phyloP scores from a whole-genome alignment of 805 yeast species.

The Candida tammaniensis region DNA sequence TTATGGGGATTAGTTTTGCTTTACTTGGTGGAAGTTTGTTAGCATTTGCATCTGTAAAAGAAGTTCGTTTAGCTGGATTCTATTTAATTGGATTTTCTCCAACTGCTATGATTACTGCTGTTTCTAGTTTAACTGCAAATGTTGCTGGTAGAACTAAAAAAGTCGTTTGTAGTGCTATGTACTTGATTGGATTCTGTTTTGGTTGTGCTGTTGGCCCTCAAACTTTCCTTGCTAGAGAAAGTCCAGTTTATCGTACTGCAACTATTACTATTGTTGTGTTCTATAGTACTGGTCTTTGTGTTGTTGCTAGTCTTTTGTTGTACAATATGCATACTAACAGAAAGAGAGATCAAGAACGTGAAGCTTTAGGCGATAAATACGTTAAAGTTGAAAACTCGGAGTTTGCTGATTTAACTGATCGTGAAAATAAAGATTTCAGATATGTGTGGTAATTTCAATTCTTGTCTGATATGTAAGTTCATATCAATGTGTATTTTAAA shows the following conservation, averaged over 20 bases:
- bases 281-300: slow-evolving; percentile 22
- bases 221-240: slow-evolving; percentile 41
- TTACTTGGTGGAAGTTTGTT: slow-evolving; percentile 33
- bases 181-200: slow-evolving; percentile 48
- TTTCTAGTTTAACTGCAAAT: slow-evolving; percentile 43
- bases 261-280: slow-evolving; percentile 39
- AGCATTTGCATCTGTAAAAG: slow-evolving; percentile 36
- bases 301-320: slow-evolving; percentile 22
- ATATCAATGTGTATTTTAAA: background rate
- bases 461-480: background rate
- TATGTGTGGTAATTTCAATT: slow-evolving; percentile 21
- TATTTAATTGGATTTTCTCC: slow-evolving; percentile 31
- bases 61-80: slow-evolving; percentile 26
- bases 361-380: slow-evolving; percentile 6
- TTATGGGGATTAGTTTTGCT: slow-evolving; percentile 20
- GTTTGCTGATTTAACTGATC: slow-evolving; percentile 53
- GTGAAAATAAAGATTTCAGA: slow-evolving; percentile 53
- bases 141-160: slow-evolving; percentile 60
- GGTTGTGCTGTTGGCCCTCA: slow-evolving; percentile 60
- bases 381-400: slow-evolving; percentile 40
- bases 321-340: slow-evolving; percentile 34
- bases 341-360: slow-evolving; percentile 25
- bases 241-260: slow-evolving; percentile 45
- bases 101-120: slow-evolving; percentile 23
- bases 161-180: slow-evolving; percentile 42